Base-by-base conservation (phyloP, 1,284 basidiomycete species). In the Cystobasidiaceae sp. region DNA sequence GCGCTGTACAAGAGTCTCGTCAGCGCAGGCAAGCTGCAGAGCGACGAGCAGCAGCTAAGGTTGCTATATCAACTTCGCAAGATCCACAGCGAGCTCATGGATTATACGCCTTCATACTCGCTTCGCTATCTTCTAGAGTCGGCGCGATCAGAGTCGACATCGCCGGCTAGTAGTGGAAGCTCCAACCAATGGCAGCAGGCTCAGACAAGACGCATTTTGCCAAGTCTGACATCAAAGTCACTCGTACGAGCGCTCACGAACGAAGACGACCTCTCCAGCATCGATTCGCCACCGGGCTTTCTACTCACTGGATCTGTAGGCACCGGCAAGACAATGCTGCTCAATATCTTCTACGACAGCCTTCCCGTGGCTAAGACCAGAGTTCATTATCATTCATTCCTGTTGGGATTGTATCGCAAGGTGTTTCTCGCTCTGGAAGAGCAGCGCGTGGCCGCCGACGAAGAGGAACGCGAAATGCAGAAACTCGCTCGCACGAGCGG, bases 331-430 rank as follows among this genome's bases (percentile, higher is more conserved):
- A 84, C 82, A 44, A 81, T 88, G 69, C 76, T 88, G 15, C 80
- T 87, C 56, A 83, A 87, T 70, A 78, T 87, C 27, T 86, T 86
- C 80, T 85, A 82, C 74, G 78, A 82, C 37, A 78, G 81, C 5
- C 72, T 87, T 0, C 84, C 84, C 0, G 83, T 83, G 0, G 81
- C 81, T 76, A 87, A 88, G 74, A 78, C 81, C 2, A 80, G 85
- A 19, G 83, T 84, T 56, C 85, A 87, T 74, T 87, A 87, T 75
- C 84, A 82, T 74, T 80, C 85, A 66, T 83, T 88, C 68, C 82
- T 87, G 0, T 80, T 88, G 8, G 83, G 84, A 48, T 79, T 88
- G 8, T 88, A 88, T 75, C 82, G 83, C 58, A 81, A 79, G n/a
- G 82, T 84, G 8, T 84, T 82, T 81, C 79, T 82, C 55, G 82